Evolutionary conservation across 306 rosid species (phyloP).

Genomic region (Nissolia schottii): DNA sequence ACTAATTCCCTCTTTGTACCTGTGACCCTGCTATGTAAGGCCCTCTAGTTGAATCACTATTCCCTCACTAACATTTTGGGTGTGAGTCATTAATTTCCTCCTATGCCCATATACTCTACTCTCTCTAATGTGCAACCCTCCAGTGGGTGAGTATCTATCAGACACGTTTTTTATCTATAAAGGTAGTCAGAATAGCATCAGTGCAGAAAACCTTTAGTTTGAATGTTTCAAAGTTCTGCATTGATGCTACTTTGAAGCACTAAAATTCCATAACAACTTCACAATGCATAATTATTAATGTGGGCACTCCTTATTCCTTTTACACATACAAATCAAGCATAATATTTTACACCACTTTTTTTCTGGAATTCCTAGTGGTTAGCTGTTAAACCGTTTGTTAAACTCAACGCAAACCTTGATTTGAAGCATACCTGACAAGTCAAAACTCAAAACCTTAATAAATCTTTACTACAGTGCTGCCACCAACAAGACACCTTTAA

Average conservation of each 20-base stretch:
- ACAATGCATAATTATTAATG: neutral
- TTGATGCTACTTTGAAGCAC: neutral
- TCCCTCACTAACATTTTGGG: no score
- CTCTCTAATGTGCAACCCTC: no score
- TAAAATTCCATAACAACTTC: neutral
- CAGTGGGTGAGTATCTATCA: no score
- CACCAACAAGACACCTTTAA: neutral
- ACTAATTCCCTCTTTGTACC: no score
- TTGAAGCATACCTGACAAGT: neutral
- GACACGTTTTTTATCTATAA: no score
- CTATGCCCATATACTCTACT: no score
- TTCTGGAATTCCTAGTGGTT: neutral
- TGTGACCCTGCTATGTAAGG: no score
- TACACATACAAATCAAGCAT: neutral
- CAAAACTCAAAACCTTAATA: neutral
- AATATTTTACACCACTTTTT: neutral
- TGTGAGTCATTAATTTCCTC: no score
- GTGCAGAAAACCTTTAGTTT: neutral
- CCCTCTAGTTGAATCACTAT: no score
- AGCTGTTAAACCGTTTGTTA: neutral
- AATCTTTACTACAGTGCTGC: neutral
- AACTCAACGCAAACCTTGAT: neutral
- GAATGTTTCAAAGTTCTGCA: neutral
- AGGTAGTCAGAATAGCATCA: neutral
- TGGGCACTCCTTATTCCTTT: slow-evolving; percentile 1